A percentile compares a stretch with the other conserved stretches of the same genome.
Conservation (phyloP, 345 rosid genomes). For the Gossypium sturtianum region DNA sequence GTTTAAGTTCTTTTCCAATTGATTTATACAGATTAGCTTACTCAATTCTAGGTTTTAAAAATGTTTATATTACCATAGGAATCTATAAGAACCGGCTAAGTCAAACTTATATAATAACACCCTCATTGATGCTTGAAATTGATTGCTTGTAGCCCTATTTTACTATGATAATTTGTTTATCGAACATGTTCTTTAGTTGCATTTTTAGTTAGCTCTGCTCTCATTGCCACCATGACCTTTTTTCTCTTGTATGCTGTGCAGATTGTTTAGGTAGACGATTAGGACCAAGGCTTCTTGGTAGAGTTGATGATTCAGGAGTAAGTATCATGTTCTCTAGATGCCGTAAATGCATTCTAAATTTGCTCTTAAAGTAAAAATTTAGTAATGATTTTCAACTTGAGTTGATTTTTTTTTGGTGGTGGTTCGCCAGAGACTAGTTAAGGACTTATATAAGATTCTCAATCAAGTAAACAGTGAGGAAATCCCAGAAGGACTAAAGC, state of each 20-base stretch:
- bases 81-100: not conserved
- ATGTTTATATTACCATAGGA: not conserved
- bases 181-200: not conserved
- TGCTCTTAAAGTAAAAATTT: not conserved
- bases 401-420: constrained; percentile 17
- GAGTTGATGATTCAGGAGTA: constrained; percentile 92
- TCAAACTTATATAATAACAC: not conserved
- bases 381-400: constrained; percentile 19
- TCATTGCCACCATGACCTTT: constrained; percentile 13
- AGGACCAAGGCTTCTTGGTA: constrained; percentile 91
- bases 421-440: constrained; percentile 67
- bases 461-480: constrained; percentile 74
- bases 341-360: not conserved
- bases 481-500: constrained; percentile 74
- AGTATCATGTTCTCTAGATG: constrained; percentile 9
- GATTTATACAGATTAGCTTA: too few species aligned
- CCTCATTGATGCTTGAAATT: not conserved
- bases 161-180: not conserved
- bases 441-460: constrained; percentile 79
- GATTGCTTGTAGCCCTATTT: not conserved
- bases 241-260: constrained; percentile 26
- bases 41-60: too few species aligned
- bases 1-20: too few species aligned
- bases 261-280: constrained; percentile 98
- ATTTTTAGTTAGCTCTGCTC: not conserved